These are phyloP conservation scores for Boletellus deceptivus DNA, from an alignment of 1,284 basidiomycete genomes.

Conservation along the genomic window DNA sequence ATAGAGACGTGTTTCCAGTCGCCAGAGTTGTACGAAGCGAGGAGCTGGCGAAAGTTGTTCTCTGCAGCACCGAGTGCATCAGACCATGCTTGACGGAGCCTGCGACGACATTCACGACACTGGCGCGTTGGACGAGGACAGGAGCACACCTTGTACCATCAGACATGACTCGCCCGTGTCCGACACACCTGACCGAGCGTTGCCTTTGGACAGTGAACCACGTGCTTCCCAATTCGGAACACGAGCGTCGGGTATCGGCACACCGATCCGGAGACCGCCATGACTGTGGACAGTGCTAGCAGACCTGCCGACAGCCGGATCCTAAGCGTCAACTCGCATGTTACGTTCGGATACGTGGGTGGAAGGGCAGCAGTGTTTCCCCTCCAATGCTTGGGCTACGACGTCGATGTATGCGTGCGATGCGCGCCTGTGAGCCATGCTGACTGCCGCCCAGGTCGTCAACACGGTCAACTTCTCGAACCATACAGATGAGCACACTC, in stretches of 20 bases:
- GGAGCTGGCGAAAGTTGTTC: slow-evolving; percentile 63
- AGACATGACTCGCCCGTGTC: slow-evolving; percentile 25
- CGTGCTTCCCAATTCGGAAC: slow-evolving; percentile 16
- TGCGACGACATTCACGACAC: slow-evolving; percentile 26
- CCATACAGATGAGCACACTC: slow-evolving; percentile 71
- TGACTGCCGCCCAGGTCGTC: slow-evolving; percentile 65
- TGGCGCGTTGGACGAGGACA: background rate
- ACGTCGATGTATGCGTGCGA: slow-evolving; percentile 84
- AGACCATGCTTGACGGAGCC: slow-evolving; percentile 74
- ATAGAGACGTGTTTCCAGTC: slow-evolving; percentile 72
- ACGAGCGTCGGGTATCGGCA: background rate
- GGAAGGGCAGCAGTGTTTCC: slow-evolving; percentile 94
- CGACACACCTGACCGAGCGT: no score
- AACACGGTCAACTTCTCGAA: slow-evolving; percentile 97
- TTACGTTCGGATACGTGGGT: slow-evolving; percentile 95
- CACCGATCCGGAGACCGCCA: no score
- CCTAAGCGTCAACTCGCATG: slow-evolving; percentile 91
- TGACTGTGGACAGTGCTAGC: no score
- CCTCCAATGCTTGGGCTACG: slow-evolving; percentile 91
- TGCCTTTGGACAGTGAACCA: slow-evolving; percentile 1
- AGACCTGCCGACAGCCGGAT: slow-evolving; percentile 39
- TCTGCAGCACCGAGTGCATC: slow-evolving; percentile 69
- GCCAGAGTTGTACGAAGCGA: slow-evolving; percentile 57
- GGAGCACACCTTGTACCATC: slow-evolving; percentile 32
- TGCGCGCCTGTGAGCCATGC: slow-evolving; percentile 27